Percentiles rank a stretch among this genome's conserved stretches.
Conservation (phyloP, 164 flowering plant genomes). For the Dillenia suffruticosa region DNA sequence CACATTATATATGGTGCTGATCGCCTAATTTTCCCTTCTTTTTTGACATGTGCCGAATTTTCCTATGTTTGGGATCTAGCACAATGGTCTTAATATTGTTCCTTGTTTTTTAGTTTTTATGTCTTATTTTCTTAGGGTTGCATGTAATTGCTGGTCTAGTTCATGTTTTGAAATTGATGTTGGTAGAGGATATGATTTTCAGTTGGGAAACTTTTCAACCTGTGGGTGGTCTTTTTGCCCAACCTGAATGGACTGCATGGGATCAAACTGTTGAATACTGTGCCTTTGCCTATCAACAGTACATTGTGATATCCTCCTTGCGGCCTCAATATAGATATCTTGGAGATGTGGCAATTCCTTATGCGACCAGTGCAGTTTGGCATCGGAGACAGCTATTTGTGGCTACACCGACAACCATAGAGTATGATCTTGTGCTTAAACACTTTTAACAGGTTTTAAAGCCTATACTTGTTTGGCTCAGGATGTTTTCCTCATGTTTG, state of each 20-base stretch:
- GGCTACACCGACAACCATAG: slow-evolving; percentile 93
- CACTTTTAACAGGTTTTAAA: no score
- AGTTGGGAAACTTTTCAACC: slow-evolving; percentile 99
- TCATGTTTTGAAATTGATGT: no score
- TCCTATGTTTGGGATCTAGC: no score
- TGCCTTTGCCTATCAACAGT: slow-evolving; percentile 92
- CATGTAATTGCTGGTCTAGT: no score
- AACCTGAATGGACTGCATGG: slow-evolving; percentile 99
- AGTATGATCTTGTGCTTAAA: slow-evolving; percentile 41
- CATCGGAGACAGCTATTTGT: slow-evolving; percentile 98
- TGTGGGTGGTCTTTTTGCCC: slow-evolving; percentile 89
- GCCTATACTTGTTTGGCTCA: no score
- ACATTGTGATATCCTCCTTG: slow-evolving; percentile 86
- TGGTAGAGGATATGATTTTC: slow-evolving; percentile 1
- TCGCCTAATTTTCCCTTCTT: no score
- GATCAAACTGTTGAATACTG: slow-evolving; percentile 98
- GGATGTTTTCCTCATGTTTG: no score
- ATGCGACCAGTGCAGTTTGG: slow-evolving; percentile 96
- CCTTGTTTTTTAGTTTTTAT: no score
- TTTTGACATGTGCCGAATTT: no score
- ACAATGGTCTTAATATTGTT: no score
- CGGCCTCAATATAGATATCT: slow-evolving; percentile 96
- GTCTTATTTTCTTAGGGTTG: no score
- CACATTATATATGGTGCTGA: no score
- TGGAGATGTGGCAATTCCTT: slow-evolving; percentile 97